Base-by-base conservation (phyloP, 257 asterid species). In the Lavandula angustifolia region DNA sequence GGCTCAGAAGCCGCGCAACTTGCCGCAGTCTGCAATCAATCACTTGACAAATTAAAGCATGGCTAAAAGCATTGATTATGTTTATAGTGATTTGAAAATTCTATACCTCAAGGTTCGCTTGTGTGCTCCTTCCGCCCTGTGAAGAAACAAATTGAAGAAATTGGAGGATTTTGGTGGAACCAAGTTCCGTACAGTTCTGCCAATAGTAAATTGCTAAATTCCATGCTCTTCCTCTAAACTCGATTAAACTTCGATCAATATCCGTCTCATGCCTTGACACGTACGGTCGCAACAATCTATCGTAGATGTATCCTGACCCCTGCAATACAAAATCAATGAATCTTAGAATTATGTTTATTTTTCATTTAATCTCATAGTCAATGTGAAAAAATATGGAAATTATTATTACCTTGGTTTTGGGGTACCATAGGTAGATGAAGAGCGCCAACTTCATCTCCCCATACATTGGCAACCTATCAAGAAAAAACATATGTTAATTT, bases 371-470 rank as follows among this genome's bases (percentile, higher is more conserved):
- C 12, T 18, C 47, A 16, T 7, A 9, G n/a, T 16, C 0, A 31
- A 56, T 11, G 9, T 3, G 6, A 14, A 17, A 17, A 17, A 33
- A 31, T 33, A n/a, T 2, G 44, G 27, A 13, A 12, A 9, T 22
- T 13, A 22, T 22, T 22, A 33, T 5, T 74, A 84, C 96, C 94
- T 68, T 81, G 13, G 95, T 86, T 80, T 77, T 86, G 7, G 99
- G 97, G 67, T 87, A 86, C 99, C 99, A 94, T 44, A 94, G 66
- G 78, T 86, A 94, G 70, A 94, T 90, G 76, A 87, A 87, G n/a
- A 94, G 83, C 0, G 98, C 99, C 81, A 94, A 67, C 69, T 94
- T 94, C 84, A 84, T 65, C 66, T 94, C 99, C 34, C 87, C 80
- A 42, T 94, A 94, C 92, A 94, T 84, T 32, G 99, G 99, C 75